Conservation (phyloP, 2,329 filamentous ascomycete genomes). For the Aschersonia sp. region DNA sequence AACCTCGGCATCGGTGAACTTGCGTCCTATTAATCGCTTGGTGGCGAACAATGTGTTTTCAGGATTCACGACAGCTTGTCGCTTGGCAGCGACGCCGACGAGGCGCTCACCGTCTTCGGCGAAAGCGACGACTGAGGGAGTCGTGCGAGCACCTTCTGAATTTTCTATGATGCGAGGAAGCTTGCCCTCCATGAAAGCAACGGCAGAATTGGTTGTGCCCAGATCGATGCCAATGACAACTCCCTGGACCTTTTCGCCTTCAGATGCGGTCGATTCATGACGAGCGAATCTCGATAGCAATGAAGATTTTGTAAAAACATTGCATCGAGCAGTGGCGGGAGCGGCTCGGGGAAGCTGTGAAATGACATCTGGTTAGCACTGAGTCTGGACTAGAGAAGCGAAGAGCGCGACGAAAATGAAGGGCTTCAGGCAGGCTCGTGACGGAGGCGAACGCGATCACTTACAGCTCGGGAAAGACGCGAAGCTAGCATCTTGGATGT, state of each 20-base stretch:
- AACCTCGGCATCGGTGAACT: conserved; percentile 86
- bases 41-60: conserved; percentile 98
- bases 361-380: conserved; percentile 8
- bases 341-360: conserved; percentile 63
- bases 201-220: conserved; percentile 95
- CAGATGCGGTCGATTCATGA: conserved; percentile 51
- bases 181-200: conserved; percentile 97
- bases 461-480: conserved; percentile 61
- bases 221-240: conserved; percentile 97
- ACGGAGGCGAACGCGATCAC: conserved; percentile 18
- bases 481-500: conserved; percentile 54
- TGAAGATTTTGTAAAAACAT: conserved; percentile 53
- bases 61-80: conserved; percentile 94
- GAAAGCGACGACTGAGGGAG: conserved; percentile 82
- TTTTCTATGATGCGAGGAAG: conserved; percentile 93
- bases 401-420: too few relatives aligned
- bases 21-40: conserved; percentile 96
- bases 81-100: conserved; percentile 94
- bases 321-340: conserved; percentile 52
- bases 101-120: conserved; percentile 90
- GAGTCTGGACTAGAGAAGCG: too few relatives aligned
- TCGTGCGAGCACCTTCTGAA: conserved; percentile 58
- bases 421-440: too few relatives aligned
- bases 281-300: conserved; percentile 60
- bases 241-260: conserved; percentile 73